Evolutionary conservation across 1,284 basidiomycete species (phyloP).

Genomic region (Ustilago crameri): DNA sequence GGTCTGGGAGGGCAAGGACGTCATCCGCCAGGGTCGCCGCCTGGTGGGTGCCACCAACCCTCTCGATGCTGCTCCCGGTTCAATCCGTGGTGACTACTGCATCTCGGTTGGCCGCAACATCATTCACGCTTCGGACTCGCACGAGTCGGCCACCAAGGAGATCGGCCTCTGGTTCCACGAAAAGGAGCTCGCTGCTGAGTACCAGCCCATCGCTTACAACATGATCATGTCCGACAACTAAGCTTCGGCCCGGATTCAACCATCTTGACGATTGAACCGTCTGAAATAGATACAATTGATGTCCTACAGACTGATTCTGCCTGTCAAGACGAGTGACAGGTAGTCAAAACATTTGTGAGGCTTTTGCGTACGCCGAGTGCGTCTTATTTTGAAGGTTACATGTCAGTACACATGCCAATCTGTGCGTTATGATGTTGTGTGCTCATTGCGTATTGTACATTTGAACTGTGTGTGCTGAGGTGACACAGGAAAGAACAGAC

Average conservation of each 20-base stretch:
- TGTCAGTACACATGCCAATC: background rate
- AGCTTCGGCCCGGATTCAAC: background rate
- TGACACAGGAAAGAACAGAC: conserved; percentile 3
- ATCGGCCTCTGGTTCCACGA: conserved; percentile 71
- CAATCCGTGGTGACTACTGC: conserved; percentile 60
- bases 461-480: conserved; percentile 6
- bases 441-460: conserved; percentile 33
- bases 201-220: conserved; percentile 68
- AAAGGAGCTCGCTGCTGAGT: conserved; percentile 69
- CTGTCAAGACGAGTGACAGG: no score
- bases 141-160: conserved; percentile 71
- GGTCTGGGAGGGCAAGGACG: conserved; percentile 66
- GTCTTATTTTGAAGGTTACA: no score
- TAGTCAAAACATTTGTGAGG: no score
- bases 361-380: background rate
- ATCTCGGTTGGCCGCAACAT: conserved; percentile 69
- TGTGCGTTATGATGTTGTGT: background rate
- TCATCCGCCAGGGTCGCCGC: conserved; percentile 63
- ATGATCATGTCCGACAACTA: conserved; percentile 62
- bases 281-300: background rate
- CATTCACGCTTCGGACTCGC: conserved; percentile 71
- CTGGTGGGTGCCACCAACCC: conserved; percentile 66
- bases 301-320: no score
- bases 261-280: background rate
- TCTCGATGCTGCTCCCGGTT: conserved; percentile 56